Conservation (phyloP, 257 asterid species). For the Ehretia macrophylla region DNA sequence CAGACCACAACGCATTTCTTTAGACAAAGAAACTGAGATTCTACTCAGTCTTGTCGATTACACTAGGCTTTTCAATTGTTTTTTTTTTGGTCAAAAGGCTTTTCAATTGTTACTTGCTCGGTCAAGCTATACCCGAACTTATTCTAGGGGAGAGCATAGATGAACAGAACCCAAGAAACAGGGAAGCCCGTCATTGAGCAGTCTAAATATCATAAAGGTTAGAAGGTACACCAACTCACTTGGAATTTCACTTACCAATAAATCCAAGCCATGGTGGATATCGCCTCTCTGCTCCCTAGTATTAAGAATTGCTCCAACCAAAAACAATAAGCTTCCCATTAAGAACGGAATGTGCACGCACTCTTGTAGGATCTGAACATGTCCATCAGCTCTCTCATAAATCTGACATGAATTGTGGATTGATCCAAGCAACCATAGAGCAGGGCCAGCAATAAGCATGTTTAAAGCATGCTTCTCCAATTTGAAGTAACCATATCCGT, state of each 20-base stretch:
- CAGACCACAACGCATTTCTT: no score
- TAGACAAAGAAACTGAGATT: no score
- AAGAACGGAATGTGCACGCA: conserved; percentile 69
- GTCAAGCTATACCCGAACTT: no score
- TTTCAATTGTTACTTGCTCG: no score
- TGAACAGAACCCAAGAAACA: no score
- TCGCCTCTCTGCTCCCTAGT: conserved; percentile 33
- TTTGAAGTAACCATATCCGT: conserved; percentile 29
- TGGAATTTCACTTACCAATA: conserved; percentile 35
- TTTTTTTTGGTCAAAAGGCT: no score
- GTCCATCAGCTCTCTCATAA: conserved; percentile 79
- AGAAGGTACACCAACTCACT: no score
- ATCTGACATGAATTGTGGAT: conserved; percentile 80
- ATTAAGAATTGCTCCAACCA: conserved; percentile 59
- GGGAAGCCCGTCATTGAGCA: no score
- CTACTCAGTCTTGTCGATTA: no score
- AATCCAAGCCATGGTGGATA: conserved; percentile 45
- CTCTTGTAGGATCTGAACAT: conserved; percentile 73
- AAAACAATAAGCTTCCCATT: conserved; percentile 62
- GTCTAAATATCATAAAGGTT: no score
- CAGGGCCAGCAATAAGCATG: conserved; percentile 70
- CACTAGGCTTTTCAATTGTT: no score
- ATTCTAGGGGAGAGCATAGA: no score
- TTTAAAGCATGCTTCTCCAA: conserved; percentile 53
- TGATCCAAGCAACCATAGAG: conserved; percentile 78